These are phyloP conservation scores for Grigorovia yakushimaensis DNA, from an alignment of 805 yeast genomes.

Conservation along the genomic window DNA sequence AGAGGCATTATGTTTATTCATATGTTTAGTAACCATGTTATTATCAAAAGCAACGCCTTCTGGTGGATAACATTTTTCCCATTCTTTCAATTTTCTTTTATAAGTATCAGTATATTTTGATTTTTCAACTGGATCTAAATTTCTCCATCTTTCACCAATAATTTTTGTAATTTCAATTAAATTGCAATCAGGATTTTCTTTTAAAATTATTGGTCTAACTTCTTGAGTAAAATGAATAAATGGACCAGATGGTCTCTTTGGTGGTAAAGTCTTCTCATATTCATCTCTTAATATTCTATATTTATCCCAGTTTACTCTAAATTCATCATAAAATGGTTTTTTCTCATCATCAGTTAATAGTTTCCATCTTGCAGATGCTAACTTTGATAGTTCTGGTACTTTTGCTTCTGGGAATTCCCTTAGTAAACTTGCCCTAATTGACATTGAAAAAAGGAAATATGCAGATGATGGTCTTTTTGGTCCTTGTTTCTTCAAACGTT, in stretches of 20 bases:
- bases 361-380: conserved; percentile 89
- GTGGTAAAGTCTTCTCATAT: conserved; percentile 29
- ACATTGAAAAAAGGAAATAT: conserved; percentile 29
- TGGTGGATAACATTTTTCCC: conserved; percentile 31
- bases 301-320: conserved; percentile 28
- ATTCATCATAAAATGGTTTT: conserved; percentile 62
- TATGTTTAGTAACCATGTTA: not conserved
- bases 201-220: conserved; percentile 24
- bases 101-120: conserved; percentile 28
- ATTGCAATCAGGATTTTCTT: conserved; percentile 27
- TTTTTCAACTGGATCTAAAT: conserved; percentile 20
- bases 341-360: conserved; percentile 65
- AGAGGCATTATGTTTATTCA: not conserved
- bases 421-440: conserved; percentile 24
- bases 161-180: conserved; percentile 28
- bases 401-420: conserved; percentile 28
- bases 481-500: conserved; percentile 28
- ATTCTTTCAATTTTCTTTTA: conserved; percentile 29
- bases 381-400: conserved; percentile 38
- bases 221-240: conserved; percentile 30
- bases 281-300: conserved; percentile 28
- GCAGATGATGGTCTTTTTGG: conserved; percentile 33
- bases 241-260: conserved; percentile 32
- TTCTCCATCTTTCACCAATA: conserved; percentile 28
- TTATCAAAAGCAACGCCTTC: conserved; percentile 12